Evolutionary conservation across 768 basidiomycete genomes (phyloP), one percentile per base, ranked within the genome.

Genomic region (Rhizopogon rudus): DNA sequence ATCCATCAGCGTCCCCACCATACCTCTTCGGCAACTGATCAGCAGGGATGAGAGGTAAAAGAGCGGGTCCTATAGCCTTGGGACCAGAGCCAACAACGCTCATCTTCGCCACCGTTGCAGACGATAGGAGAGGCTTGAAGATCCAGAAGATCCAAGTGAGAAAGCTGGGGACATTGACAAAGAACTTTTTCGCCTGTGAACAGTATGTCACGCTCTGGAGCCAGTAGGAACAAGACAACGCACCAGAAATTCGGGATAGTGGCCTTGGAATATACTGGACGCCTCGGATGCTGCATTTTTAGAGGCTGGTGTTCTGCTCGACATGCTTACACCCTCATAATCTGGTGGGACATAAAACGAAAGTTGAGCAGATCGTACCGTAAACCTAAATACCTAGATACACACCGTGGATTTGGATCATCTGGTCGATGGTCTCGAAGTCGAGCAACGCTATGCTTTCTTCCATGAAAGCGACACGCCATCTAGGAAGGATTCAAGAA

Each of bases 71-170:
- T 43, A 92, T 81, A 0, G 79, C 71, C 55, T 74, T 69, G n/a
- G 77, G 67, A 14, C 88, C 83, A 22, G 77, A 75, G 41, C 90
- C 90, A 16, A 90, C 86, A 39, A 92, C 85, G 35, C 75, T 73
- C 86, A 93, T 88, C 76, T 92, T 93, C 7, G 85, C 84, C 35
- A 89, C 65, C n/a, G 91, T 92, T 29, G 79, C 80, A 6, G 87
- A 68, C 1, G 90, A 80, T 13, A 93, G 67, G 58, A 93, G 65
- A 0, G 88, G 79, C 65, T 86, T 92, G 77, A 92, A 91, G 14
- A 77, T 60, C 90, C 90, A 92, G 73, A 90, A 93, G 57, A 93
- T 78, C 89, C 90, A 92, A 40, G 83, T 80, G 61, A 91, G 75
- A 55, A 88, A 63, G 2, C 81, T 79, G 0, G 91, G 91, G 12